Percentiles rank a stretch among this genome's conserved stretches.
Evolutionary conservation across 139 green algal species (phyloP).

Genomic region (Dunaliella sp.): DNA sequence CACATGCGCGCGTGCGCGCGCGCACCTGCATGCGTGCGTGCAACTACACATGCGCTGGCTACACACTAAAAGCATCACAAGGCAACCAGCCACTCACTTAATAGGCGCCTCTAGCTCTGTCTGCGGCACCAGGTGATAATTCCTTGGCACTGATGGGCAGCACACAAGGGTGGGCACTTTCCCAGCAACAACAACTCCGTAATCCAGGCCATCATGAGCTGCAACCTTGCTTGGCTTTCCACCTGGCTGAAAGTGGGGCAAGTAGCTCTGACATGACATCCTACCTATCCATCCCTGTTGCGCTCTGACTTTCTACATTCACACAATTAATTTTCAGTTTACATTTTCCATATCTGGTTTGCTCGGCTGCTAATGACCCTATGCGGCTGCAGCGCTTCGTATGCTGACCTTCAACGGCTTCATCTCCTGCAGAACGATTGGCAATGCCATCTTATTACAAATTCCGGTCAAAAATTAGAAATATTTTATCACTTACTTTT

Average conservation of each 20-base stretch:
- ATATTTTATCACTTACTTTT: too few relatives aligned
- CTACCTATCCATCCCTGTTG: background rate
- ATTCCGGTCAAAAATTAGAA: too few relatives aligned
- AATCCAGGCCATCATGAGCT: background rate
- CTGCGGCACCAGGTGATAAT: background rate
- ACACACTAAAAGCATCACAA: too few relatives aligned
- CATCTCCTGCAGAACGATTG: background rate
- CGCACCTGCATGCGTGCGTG: background rate
- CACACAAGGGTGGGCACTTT: background rate
- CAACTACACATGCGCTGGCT: background rate
- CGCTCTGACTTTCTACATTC: background rate
- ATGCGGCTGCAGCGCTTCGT: too few relatives aligned
- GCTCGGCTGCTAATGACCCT: too few relatives aligned
- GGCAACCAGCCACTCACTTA: background rate
- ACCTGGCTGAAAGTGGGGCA: background rate
- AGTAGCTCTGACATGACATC: background rate
- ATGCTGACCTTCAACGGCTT: too few relatives aligned
- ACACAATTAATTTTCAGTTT: background rate
- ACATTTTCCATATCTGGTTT: background rate
- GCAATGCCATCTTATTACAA: background rate
- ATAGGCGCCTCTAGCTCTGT: background rate
- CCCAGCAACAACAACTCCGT: background rate
- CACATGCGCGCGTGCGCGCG: background rate
- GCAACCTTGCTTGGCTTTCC: background rate
- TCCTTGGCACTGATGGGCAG: background rate